phyloP scores from a whole-genome alignment of 1,139 yeast genomes.

The Lodderomyces parapsilosis region DNA sequence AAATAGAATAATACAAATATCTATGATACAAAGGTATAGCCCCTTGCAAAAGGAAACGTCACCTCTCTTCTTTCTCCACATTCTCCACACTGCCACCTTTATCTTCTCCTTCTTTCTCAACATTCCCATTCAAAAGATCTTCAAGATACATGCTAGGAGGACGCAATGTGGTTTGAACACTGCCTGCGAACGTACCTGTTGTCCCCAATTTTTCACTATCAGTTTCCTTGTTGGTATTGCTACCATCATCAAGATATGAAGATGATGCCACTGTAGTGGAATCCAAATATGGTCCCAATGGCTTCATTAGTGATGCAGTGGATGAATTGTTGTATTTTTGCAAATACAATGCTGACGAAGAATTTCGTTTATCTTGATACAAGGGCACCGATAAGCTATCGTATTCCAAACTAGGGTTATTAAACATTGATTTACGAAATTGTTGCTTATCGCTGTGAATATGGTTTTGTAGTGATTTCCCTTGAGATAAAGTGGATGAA shows the following conservation, averaged over 20 bases:
- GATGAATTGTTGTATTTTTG: constrained; percentile 7
- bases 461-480: constrained; percentile 10
- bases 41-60: neutral
- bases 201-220: neutral
- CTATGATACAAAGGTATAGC: neutral
- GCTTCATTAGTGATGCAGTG: constrained; percentile 7
- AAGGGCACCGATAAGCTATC: constrained; percentile 21
- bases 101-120: neutral
- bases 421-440: constrained; percentile 33
- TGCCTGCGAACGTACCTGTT: neutral
- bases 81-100: too few relatives aligned
- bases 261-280: neutral
- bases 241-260: neutral
- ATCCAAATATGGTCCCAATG: constrained; percentile 2
- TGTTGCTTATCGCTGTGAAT: constrained; percentile 21
- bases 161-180: constrained; percentile 13
- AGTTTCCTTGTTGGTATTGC: neutral
- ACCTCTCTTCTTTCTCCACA: neutral
- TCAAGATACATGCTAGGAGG: constrained; percentile 36
- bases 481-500: constrained; percentile 9
- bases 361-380: constrained; percentile 12
- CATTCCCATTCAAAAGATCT: constrained; percentile 19
- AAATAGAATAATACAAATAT: neutral
- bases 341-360: constrained; percentile 1
- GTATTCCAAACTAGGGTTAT: constrained; percentile 31